These are phyloP conservation scores for Aspergillus candidus DNA, from an alignment of 2,329 filamentous ascomycete species.

Conservation along the genomic window DNA sequence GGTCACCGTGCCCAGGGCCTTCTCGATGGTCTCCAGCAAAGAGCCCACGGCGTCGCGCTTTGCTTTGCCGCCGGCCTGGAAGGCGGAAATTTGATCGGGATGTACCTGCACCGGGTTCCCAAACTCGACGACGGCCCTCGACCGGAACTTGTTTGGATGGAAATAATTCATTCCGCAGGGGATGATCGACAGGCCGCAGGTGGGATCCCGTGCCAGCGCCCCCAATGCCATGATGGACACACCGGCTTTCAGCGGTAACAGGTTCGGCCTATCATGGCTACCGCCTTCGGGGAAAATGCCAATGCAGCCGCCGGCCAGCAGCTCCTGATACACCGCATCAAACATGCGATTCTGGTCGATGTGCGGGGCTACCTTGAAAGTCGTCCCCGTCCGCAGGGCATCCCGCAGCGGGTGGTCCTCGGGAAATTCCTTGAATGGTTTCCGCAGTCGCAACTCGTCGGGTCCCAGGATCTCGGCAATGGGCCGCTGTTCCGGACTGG, in stretches of 20 bases:
- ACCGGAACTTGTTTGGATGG: slow-evolving; percentile 96
- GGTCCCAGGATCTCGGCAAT: slow-evolving; percentile 74
- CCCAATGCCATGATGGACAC: slow-evolving; percentile 97
- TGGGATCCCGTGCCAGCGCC: slow-evolving; percentile 73
- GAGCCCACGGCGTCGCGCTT: slow-evolving; percentile 80
- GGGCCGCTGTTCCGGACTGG: slow-evolving; percentile 72
- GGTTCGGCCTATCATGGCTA: slow-evolving; percentile 87
- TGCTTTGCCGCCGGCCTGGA: slow-evolving; percentile 77
- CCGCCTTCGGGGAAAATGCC: slow-evolving; percentile 97
- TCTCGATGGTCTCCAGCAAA: slow-evolving; percentile 79
- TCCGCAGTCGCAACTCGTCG: slow-evolving; percentile 79
- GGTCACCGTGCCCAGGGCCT: slow-evolving; percentile 78
- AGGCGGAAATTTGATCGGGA: slow-evolving; percentile 59
- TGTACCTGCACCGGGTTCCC: slow-evolving; percentile 83
- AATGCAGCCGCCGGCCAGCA: slow-evolving; percentile 78
- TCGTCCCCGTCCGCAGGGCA: slow-evolving; percentile 71
- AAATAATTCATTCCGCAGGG: slow-evolving; percentile 99
- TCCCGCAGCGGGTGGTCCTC: slow-evolving; percentile 70
- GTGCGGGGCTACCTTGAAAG: slow-evolving; percentile 83
- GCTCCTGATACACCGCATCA: slow-evolving; percentile 79
- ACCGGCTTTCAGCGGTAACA: slow-evolving; percentile 89
- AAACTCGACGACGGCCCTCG: slow-evolving; percentile 91
- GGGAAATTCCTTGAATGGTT: slow-evolving; percentile 64
- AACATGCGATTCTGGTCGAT: slow-evolving; percentile 93
- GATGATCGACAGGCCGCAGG: slow-evolving; percentile 87